Base-by-base conservation (phyloP, 192 early-diverging fungal genomes). In the Funneliformis geosporum region DNA sequence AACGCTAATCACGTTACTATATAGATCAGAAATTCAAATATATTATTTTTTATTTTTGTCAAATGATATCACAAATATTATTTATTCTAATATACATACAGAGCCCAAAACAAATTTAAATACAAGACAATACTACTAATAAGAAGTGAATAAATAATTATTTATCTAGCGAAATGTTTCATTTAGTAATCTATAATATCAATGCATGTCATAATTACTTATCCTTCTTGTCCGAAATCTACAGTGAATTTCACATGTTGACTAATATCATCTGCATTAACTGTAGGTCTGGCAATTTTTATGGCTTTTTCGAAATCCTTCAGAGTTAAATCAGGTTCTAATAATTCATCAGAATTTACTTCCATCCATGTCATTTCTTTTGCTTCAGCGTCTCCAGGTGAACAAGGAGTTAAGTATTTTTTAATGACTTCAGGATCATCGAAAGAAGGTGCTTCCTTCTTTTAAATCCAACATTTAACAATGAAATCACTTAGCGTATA, bases 171-270 rank as follows among this genome's bases (percentile, higher is more conserved):
- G 33, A 33, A 33, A 33, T 33, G 33, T 33, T 33, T 33, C 33
- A 33, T 33, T 33, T 33, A 33, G 2, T 33, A 33, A 33, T 33
- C 33, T 33, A 33, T 33, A 33, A 33, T 33, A 33, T 33, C 2
- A 33, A 33, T 2, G 33, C 33, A 33, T 33, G 33, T 33, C 33
- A 33, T 33, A 55, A 55, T 55, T 55, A 55, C 50, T 79, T 80
- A 86, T 65, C 85, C 83, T 40, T 86, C 85, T n/a, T 78, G 79
- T 62, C 93, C 91, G 89, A 94, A 93, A 81, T 97, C 92, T 33
- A 87, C 85, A 71, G 98, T 99, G 85, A 96, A 98, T 76, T 96
- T 89, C n/a, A 90, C 90, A 80, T 99, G 95, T 78, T 91, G 88
- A 42, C 83, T 76, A 43, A 99, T 81, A 80, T 98, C 98, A 1